Conservation (phyloP, 139 green algal genomes). For the Tetraselmis striata region DNA sequence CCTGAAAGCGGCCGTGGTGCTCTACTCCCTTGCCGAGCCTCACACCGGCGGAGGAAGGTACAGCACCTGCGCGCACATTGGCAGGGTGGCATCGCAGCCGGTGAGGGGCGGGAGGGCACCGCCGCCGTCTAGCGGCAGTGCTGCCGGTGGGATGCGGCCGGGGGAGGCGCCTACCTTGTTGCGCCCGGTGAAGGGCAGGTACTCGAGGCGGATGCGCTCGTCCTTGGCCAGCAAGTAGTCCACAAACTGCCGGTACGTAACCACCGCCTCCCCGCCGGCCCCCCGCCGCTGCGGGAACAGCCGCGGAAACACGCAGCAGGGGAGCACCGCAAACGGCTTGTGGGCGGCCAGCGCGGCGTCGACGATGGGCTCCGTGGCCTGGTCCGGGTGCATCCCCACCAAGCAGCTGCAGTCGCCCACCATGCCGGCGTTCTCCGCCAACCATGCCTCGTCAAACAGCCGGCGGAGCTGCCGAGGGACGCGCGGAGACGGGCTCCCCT, state of each 20-base stretch:
- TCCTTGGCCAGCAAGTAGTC: slow-evolving; percentile 24
- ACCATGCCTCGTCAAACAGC: slow-evolving; percentile 8
- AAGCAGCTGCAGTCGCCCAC: slow-evolving; percentile 7
- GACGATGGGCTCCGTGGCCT: slow-evolving; percentile 48
- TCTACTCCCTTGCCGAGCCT: too few species aligned
- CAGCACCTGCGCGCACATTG: too few species aligned
- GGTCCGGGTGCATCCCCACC: slow-evolving; percentile 50
- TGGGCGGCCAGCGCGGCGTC: slow-evolving; percentile 24
- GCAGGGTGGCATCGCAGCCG: too few species aligned
- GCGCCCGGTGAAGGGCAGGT: not conserved
- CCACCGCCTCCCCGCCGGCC: slow-evolving; percentile 9
- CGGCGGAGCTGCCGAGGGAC: slow-evolving; percentile 10
- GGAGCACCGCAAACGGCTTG: slow-evolving; percentile 49
- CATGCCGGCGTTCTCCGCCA: not conserved
- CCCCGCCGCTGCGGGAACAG: slow-evolving; percentile 33
- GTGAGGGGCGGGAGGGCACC: too few species aligned
- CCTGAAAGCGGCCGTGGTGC: too few species aligned
- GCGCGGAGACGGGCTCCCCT: not conserved
- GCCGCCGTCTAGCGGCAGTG: too few species aligned
- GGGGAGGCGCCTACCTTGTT: not conserved
- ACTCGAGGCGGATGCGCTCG: not conserved
- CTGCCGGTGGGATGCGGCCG: too few species aligned
- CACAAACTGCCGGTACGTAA: slow-evolving; percentile 31
- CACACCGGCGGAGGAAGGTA: too few species aligned
- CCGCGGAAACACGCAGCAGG: slow-evolving; percentile 53